Evolutionary conservation across 2,329 filamentous ascomycete species (phyloP).

Genomic region (Cadophora gregata): DNA sequence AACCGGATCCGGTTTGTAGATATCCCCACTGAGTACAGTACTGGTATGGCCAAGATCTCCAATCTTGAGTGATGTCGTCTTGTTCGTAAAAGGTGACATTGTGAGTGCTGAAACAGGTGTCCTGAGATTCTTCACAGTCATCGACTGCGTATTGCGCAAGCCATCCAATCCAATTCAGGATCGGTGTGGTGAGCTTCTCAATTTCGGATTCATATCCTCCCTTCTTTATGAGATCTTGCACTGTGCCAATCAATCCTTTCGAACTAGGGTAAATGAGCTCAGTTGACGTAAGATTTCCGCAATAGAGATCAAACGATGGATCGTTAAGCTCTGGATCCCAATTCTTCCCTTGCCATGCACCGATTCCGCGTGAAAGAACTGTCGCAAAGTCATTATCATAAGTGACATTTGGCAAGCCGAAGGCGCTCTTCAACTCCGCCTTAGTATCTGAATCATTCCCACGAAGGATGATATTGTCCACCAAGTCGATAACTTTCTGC

Average conservation of each 20-base stretch:
- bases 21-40: slow-evolving; percentile 71
- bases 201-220: slow-evolving; percentile 54
- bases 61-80: slow-evolving; percentile 51
- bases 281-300: slow-evolving; percentile 58
- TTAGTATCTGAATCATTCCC: slow-evolving; percentile 51
- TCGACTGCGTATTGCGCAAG: slow-evolving; percentile 52
- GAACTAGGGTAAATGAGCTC: slow-evolving; percentile 64
- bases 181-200: slow-evolving; percentile 51
- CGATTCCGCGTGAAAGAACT: slow-evolving; percentile 51
- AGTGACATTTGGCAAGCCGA: slow-evolving; percentile 54
- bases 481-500: slow-evolving; percentile 63
- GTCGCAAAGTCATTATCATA: slow-evolving; percentile 57
- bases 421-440: slow-evolving; percentile 56
- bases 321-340: slow-evolving; percentile 63
- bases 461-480: slow-evolving; percentile 62
- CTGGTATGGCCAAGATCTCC: slow-evolving; percentile 61
- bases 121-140: slow-evolving; percentile 50
- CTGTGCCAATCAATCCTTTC: slow-evolving; percentile 70
- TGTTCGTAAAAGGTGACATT: slow-evolving; percentile 53
- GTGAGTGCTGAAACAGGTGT: slow-evolving; percentile 57
- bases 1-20: slow-evolving; percentile 74
- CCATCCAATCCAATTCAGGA: slow-evolving; percentile 64
- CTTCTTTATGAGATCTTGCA: slow-evolving; percentile 51
- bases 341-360: slow-evolving; percentile 59
- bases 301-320: slow-evolving; percentile 58